These are phyloP conservation scores for Mortierella alpina DNA, from an alignment of 192 early-diverging fungal genomes.

Conservation along the genomic window DNA sequence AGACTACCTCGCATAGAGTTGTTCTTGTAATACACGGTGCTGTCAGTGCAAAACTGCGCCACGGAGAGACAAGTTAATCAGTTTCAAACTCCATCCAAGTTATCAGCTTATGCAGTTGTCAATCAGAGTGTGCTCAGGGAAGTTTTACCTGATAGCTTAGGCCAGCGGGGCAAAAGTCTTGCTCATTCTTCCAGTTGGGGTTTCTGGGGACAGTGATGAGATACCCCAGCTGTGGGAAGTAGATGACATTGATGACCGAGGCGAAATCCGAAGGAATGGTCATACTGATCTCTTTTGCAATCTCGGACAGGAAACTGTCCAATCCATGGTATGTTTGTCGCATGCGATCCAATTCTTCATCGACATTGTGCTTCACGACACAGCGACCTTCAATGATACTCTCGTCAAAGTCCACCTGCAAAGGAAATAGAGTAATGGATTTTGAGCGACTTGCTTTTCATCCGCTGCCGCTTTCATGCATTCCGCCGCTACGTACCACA, in stretches of 20 bases:
- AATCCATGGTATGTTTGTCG: slow-evolving; percentile 72
- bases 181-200: slow-evolving; percentile 56
- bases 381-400: slow-evolving; percentile 67
- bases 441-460: too few species aligned
- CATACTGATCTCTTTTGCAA: slow-evolving; percentile 68
- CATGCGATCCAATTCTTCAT: slow-evolving; percentile 73
- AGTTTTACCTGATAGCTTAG: slow-evolving; percentile 73
- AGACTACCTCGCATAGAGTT: slow-evolving; percentile 58
- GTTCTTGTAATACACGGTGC: slow-evolving; percentile 80
- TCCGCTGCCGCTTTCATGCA: too few species aligned
- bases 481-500: slow-evolving; percentile 46
- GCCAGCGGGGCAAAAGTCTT: slow-evolving; percentile 59
- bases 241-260: slow-evolving; percentile 73
- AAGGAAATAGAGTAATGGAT: neutral
- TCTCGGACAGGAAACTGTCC: slow-evolving; percentile 71
- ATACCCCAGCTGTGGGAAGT: slow-evolving; percentile 86
- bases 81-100: neutral
- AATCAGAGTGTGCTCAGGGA: too few species aligned
- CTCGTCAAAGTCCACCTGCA: slow-evolving; percentile 80
- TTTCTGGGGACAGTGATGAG: slow-evolving; percentile 75
- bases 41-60: slow-evolving; percentile 73
- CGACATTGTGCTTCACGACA: slow-evolving; percentile 66
- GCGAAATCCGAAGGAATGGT: slow-evolving; percentile 66
- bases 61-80: neutral
- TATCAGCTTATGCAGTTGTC: neutral